Evolutionary conservation across 176 grass and related monocot species (phyloP), one percentile per base, ranked within the genome.

Genomic region (Elaeis guineensis): DNA sequence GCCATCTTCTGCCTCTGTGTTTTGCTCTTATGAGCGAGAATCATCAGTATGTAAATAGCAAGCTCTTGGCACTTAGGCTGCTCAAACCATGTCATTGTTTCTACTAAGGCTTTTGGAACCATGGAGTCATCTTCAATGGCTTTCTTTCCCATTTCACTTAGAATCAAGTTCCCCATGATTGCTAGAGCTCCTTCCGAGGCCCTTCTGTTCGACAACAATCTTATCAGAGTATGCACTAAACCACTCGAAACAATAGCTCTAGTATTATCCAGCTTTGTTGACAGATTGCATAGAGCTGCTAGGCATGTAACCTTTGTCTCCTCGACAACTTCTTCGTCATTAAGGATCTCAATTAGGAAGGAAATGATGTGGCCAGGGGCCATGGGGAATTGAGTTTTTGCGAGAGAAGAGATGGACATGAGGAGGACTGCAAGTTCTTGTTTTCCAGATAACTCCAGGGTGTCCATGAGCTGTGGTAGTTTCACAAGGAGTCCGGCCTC

Each of bases 21-120:
- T 12, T 19, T 57, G 55, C 80, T 73, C 58, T 72, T 32, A 20
- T 97, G 69, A 18, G 76, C 81, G 19, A 98, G 68, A 65, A 80
- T 84, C 84, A 97, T 85, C 53, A 69, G 29, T 24, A 97, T 69
- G 83, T 92, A 85, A n/a, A 78, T 59, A 17, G 81, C 77, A 19
- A 78, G 84, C 76, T 97, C 93, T 72, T 85, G 93, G 69, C 81
- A 82, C 51, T 66, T 56, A 19, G 75, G 16, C 55, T 64, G 60
- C 7, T 67, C 78, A 32, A 80, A 75, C 72, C 76, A 48, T 21
- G 84, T 67, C 87, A 89, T 73, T 57, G 63, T 57, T 30, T 79
- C 81, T 51, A 97, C 72, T 1, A 97, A 65, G 21, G 66, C 75
- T 69, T 76, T 51, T 17, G 84, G 24, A 8, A 77, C 76, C 51